A percentile compares a stretch with the other conserved stretches of the same genome.
Evolutionary conservation across 2,329 filamentous ascomycete species (phyloP).

Genomic region (Ophiognomonia clavigignenti-juglandacearum): DNA sequence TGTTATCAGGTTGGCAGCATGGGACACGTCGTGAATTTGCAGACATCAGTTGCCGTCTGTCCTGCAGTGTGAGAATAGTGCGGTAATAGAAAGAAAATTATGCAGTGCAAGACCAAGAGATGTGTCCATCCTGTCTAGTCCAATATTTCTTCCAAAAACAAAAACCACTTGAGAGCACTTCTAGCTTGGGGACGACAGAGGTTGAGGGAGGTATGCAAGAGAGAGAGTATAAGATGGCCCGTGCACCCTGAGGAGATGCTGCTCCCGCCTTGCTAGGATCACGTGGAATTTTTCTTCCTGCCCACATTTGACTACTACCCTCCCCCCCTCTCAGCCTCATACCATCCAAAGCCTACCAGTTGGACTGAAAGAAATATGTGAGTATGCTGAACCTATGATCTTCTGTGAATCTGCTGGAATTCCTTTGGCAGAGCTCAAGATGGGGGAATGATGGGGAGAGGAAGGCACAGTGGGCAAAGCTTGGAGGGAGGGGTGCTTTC

Average conservation of each 20-base stretch:
- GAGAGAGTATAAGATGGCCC: constrained; percentile 1
- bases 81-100: not conserved
- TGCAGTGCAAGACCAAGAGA: too few relatives aligned
- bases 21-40: not conserved
- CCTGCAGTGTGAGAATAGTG: too few relatives aligned
- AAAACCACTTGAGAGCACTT: too few relatives aligned
- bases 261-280: constrained; percentile 6
- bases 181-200: too few relatives aligned
- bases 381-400: constrained; percentile 7
- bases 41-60: not conserved
- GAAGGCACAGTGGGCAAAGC: not conserved
- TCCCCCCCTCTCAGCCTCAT: constrained; percentile 5
- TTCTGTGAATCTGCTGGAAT: not conserved
- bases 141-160: too few relatives aligned
- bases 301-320: constrained; percentile 9
- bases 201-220: too few relatives aligned
- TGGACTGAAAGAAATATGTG: constrained; percentile 14
- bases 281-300: constrained; percentile 14
- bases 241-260: constrained; percentile 3
- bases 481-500: too few relatives aligned
- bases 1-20: constrained; percentile 1
- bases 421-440: not conserved
- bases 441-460: not conserved
- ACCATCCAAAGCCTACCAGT: constrained; percentile 14
- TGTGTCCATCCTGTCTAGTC: too few relatives aligned